Percentiles rank a stretch among this genome's conserved stretches.
These are phyloP conservation scores for Mentha longifolia DNA, from an alignment of 257 asterid species.

Conservation along the genomic window DNA sequence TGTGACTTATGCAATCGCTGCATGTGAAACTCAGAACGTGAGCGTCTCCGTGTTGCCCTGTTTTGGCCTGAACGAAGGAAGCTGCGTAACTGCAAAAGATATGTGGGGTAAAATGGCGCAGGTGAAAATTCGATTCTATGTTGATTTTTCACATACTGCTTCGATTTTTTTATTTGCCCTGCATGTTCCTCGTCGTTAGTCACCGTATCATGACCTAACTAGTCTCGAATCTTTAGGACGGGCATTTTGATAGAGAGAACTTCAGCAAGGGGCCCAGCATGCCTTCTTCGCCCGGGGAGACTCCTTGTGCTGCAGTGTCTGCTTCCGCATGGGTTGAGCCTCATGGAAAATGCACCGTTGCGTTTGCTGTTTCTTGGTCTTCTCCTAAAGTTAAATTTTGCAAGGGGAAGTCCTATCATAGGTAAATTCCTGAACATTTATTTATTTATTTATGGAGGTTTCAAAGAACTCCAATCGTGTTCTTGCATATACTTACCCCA, in stretches of 20 bases:
- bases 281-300: constrained; percentile 92
- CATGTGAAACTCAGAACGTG: constrained; percentile 96
- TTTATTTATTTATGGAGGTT: constrained; percentile 4
- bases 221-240: constrained; percentile 61
- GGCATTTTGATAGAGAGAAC: constrained; percentile 85
- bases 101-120: constrained; percentile 94
- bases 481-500: constrained; percentile 18
- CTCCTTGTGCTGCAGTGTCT: constrained; percentile 94
- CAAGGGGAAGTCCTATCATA: constrained; percentile 90
- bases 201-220: constrained; percentile 21
- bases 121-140: constrained; percentile 47
- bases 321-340: constrained; percentile 99
- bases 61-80: constrained; percentile 86
- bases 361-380: constrained; percentile 94
- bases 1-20: constrained; percentile 91
- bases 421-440: constrained; percentile 53
- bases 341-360: constrained; percentile 91
- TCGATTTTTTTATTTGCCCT: neutral
- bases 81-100: constrained; percentile 84
- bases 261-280: constrained; percentile 75
- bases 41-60: constrained; percentile 90
- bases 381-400: constrained; percentile 93
- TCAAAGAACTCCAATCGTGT: constrained; percentile 8
- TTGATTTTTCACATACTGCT: constrained; percentile 2
- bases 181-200: neutral